Evolutionary conservation across 2,329 filamentous ascomycete genomes (phyloP).

Genomic region (Sclerotinia spermophila): DNA sequence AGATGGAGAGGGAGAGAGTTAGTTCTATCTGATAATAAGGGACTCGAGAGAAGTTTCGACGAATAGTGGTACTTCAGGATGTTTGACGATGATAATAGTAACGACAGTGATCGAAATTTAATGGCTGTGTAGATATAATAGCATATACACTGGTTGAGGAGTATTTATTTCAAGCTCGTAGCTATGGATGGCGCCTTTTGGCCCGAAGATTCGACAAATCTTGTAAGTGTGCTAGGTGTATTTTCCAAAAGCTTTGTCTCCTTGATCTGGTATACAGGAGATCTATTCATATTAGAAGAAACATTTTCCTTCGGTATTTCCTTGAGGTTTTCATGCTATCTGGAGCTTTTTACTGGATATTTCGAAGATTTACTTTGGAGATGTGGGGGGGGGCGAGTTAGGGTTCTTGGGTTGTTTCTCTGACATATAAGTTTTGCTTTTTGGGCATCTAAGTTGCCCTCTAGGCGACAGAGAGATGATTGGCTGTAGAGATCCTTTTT

Average conservation of each 20-base stretch:
- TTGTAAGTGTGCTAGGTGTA: background rate
- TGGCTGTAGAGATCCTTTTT: background rate
- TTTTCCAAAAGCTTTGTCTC: no score
- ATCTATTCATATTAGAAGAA: background rate
- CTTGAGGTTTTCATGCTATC: background rate
- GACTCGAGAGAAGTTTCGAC: background rate
- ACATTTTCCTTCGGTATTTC: background rate
- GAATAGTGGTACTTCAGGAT: background rate
- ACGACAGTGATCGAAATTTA: background rate
- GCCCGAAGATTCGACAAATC: background rate
- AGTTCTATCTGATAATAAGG: no score
- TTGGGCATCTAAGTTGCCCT: background rate
- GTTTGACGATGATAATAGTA: background rate
- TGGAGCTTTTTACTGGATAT: accelerated
- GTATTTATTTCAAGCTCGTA: background rate
- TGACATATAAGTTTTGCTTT: background rate
- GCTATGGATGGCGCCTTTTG: background rate
- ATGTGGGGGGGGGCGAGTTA: background rate
- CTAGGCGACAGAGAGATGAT: no score
- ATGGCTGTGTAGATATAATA: background rate
- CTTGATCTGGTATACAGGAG: background rate
- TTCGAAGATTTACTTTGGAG: background rate
- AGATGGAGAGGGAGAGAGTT: no score
- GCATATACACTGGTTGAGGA: background rate
- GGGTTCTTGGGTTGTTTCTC: background rate